Base-by-base conservation (phyloP, 2,329 filamentous ascomycete species). In the Phaeosphaeria sp. region DNA sequence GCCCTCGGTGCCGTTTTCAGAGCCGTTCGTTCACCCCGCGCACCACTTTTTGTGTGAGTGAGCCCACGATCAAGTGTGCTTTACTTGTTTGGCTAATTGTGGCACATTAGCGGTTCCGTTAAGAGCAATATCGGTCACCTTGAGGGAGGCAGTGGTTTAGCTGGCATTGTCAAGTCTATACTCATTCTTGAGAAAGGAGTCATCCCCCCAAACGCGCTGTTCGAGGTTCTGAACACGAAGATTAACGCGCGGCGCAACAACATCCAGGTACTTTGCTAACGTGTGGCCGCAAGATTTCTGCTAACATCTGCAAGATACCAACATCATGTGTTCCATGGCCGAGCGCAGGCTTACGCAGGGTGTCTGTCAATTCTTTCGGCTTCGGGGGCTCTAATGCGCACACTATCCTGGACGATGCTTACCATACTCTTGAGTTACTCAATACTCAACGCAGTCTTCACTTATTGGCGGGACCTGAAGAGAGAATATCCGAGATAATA, bases 21-120 rank as follows among this genome's bases (percentile, higher is more conserved):
- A 3, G 33, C 54, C 4, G 50, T 43, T 6, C 42, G 52, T 17
- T 71, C 73, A 2, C 69, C 65, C 44, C 1, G 72, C 84, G 87
- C 65, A 84, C 69, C 75, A 1, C 80, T 81, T 52, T 53, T 15
- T 53, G 43, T 53, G 67, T 59, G n/a, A n/a, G n/a, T n/a, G n/a
- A n/a, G n/a, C n/a, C n/a, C n/a, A 1, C 60, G 66, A 43, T 43
- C 40, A 11, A 6, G 6, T 20, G 13, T 24, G 18, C 20, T 15
- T 2, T 22, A 3, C 43, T 21, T 8, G n/a, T n/a, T 21, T 6
- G 15, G 15, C 43, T 11, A 20, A 21, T 45, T 3, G 15, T 45
- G 9, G 7, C n/a, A 45, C 18, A 22, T n/a, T 11, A 45, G 43
- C 7, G 51, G 7, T n/a, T 60, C 33, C 40, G 57, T 47, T 60